Evolutionary conservation across 306 rosid species (phyloP), one percentile per base, ranked within the genome.

Genomic region (Bauhinia variegata): DNA sequence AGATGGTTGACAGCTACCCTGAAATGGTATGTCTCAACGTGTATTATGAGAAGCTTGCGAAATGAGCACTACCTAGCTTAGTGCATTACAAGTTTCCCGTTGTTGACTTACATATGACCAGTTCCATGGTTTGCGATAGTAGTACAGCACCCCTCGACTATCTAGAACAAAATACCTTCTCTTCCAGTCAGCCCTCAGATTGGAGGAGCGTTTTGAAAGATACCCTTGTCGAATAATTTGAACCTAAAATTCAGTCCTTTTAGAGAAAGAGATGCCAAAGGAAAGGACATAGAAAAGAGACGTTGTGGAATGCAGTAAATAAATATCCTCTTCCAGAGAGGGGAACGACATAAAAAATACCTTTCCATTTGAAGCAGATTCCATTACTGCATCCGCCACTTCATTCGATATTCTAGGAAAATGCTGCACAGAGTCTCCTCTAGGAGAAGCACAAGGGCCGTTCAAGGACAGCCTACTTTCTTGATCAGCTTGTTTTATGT

Each of bases 181-280:
- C 74, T 89, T 89, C 96, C 96, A 89, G 78, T 89, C 96, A 77
- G 74, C 96, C 83, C 96, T 85, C 67, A 89, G 81, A 69, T 77
- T 89, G 74, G 96, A 87, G 43, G 96, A 89, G 47, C 95, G 91
- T 65, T 89, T 89, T 39, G 95, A 87, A 60, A 89, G 95, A 87
- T 83, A 85, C 30, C 96, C 96, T 84, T 87, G 95, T 51, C 95
- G 81, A 81, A 89, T 87, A 47, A 87, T 83, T 79, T 87, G 91
- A 73, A 89, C 84, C 95, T 89, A 71, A 69, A 60, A 54, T 37
- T 60, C 65, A 60, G 63, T 41, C 12, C 48, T 60, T 51, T 50
- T 38, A 73, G 52, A 60, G 33, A 77, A 17, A 59, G 33, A 58
- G 49, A 62, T 43, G 75, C 33, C 49, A 77, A 47, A 44, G 58